phyloP scores from a whole-genome alignment of 352 stramenopile species.

The Phytopythium montanum region DNA sequence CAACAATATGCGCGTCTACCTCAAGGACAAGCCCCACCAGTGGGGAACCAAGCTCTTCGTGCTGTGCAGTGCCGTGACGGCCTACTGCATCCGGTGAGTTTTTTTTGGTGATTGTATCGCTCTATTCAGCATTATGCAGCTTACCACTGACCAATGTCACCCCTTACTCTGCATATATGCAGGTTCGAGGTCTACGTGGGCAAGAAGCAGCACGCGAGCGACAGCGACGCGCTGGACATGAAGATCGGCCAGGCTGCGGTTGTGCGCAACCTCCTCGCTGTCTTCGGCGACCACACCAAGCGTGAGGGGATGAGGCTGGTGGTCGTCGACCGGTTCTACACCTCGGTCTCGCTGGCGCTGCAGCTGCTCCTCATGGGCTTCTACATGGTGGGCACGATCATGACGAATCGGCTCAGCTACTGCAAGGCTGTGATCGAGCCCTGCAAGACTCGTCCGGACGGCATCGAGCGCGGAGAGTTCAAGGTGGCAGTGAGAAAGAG shows the following conservation, averaged over 20 bases:
- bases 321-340: slow-evolving; percentile 16
- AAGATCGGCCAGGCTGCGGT: slow-evolving; percentile 4
- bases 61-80: slow-evolving; percentile 12
- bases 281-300: background rate
- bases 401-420: slow-evolving; percentile 15
- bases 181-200: slow-evolving; percentile 16
- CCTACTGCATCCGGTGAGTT: slow-evolving; percentile 17
- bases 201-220: slow-evolving; percentile 4
- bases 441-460: background rate
- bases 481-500: slow-evolving; percentile 3
- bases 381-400: slow-evolving; percentile 13
- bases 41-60: slow-evolving; percentile 16
- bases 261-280: slow-evolving; percentile 4
- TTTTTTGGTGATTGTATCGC: slow-evolving; percentile 11
- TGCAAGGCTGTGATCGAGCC: slow-evolving; percentile 11
- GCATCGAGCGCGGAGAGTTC: background rate
- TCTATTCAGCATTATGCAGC: slow-evolving; percentile 11
- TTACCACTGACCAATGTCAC: background rate
- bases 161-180: slow-evolving; percentile 9
- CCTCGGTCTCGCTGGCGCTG: slow-evolving; percentile 9
- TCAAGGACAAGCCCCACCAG: slow-evolving; percentile 15
- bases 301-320: slow-evolving; percentile 9
- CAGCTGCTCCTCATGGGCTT: slow-evolving; percentile 12
- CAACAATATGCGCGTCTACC: slow-evolving; percentile 15
- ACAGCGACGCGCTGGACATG: background rate